phyloP scores from a whole-genome alignment of 1,284 basidiomycete genomes.

The Microbotryomycetes sp. region DNA sequence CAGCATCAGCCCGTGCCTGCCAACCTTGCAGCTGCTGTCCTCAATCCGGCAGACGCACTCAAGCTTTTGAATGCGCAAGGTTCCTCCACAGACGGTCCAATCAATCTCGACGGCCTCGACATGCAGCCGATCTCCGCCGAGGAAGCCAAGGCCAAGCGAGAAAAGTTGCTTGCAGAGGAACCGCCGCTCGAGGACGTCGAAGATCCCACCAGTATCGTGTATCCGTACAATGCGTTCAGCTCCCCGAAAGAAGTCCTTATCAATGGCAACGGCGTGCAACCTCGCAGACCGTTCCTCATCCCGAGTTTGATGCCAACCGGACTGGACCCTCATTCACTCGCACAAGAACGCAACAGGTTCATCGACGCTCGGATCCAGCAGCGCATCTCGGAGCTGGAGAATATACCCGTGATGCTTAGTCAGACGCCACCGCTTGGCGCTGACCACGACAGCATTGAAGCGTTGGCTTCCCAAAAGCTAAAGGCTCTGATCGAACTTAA shows the following conservation, averaged over 20 bases:
- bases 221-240: constrained; percentile 91
- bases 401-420: constrained; percentile 66
- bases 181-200: constrained; percentile 52
- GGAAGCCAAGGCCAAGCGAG: constrained; percentile 28
- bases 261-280: constrained; percentile 54
- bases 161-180: constrained; percentile 31
- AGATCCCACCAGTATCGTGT: constrained; percentile 71
- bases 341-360: constrained; percentile 85
- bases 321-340: constrained; percentile 81
- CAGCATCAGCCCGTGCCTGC: constrained; percentile 74
- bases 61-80: constrained; percentile 13
- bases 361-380: constrained; percentile 84
- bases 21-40: constrained; percentile 66
- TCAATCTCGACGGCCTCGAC: constrained; percentile 46
- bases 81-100: constrained; percentile 45
- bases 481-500: constrained; percentile 92
- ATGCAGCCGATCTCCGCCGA: not conserved
- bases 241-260: constrained; percentile 50
- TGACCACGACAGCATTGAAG: constrained; percentile 41
- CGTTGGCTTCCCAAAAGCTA: constrained; percentile 52
- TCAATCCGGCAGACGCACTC: constrained; percentile 32
- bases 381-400: constrained; percentile 81
- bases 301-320: constrained; percentile 79
- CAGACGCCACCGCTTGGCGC: constrained; percentile 45
- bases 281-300: constrained; percentile 63